Percentiles rank a stretch among this genome's conserved stretches.
Evolutionary conservation across 805 yeast genomes (phyloP).

Genomic region (Teunomyces cretensis): DNA sequence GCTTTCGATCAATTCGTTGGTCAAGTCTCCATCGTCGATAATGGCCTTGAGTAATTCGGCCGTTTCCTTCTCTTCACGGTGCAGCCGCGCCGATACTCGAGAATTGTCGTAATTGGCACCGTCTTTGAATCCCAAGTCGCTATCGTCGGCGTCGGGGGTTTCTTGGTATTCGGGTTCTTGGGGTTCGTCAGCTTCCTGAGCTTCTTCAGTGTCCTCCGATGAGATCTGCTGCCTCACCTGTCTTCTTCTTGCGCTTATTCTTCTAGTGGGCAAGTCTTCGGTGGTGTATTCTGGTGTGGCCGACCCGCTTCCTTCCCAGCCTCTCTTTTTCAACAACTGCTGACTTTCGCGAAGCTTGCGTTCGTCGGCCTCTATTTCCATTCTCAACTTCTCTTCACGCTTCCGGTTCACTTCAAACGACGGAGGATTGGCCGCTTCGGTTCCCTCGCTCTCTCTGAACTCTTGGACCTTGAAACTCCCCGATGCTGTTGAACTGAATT

Average conservation of each 20-base stretch:
- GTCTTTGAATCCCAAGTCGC: no score
- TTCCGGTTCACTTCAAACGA: conserved; percentile 65
- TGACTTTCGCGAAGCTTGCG: conserved; percentile 8
- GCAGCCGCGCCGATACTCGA: not conserved
- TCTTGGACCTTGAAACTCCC: conserved; percentile 70
- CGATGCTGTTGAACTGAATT: conserved; percentile 76
- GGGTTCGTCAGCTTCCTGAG: not conserved
- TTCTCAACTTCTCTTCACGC: conserved; percentile 41
- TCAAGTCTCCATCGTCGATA: conserved; percentile 30
- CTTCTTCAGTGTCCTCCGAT: conserved; percentile 2
- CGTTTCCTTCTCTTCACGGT: conserved; percentile 9
- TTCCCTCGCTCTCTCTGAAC: conserved; percentile 55
- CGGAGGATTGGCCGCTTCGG: conserved; percentile 72
- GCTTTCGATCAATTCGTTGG: conserved; percentile 23
- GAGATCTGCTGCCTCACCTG: conserved; percentile 5
- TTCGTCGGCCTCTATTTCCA: conserved; percentile 7
- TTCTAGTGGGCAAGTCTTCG: not conserved
- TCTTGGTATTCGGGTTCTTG: not conserved
- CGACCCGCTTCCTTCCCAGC: conserved; percentile 1
- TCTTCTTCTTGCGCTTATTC: conserved; percentile 8
- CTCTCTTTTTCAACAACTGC: conserved; percentile 1
- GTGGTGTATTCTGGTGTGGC: not conserved
- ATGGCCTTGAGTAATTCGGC: conserved; percentile 26
- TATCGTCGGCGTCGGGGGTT: not conserved
- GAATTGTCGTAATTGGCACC: not conserved